phyloP scores from a whole-genome alignment of 2,329 filamentous ascomycete genomes.

The Aspergillus brasiliensis region DNA sequence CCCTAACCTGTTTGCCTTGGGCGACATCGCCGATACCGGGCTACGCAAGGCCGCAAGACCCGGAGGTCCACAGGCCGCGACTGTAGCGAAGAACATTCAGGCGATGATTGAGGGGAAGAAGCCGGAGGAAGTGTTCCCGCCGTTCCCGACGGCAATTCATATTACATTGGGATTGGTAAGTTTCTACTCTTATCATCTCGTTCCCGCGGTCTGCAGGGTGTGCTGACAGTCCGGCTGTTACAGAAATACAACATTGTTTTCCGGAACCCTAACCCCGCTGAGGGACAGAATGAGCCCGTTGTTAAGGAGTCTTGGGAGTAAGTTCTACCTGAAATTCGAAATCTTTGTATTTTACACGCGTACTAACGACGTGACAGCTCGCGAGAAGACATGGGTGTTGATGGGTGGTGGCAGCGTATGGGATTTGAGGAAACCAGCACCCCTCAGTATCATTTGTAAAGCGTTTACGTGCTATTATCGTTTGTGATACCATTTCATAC shows the following conservation, averaged over 20 bases:
- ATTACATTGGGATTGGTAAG: constrained; percentile 38
- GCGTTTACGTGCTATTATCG: too few species aligned
- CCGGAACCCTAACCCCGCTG: constrained; percentile 38
- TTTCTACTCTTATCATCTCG: constrained; percentile 10
- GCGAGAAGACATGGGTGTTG: constrained; percentile 41
- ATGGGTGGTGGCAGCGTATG: constrained; percentile 38
- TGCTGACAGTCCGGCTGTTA: background rate
- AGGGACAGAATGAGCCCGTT: constrained; percentile 38
- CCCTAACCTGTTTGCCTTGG: constrained; percentile 37
- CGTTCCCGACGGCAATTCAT: constrained; percentile 36
- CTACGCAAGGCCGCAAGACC: constrained; percentile 39
- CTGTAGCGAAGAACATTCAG: constrained; percentile 37
- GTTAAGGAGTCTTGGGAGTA: constrained; percentile 37
- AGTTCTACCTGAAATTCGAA: constrained; percentile 14
- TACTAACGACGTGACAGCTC: constrained; percentile 31
- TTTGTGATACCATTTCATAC: background rate
- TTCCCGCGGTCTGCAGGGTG: too few species aligned
- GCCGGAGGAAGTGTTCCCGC: constrained; percentile 28
- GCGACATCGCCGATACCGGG: constrained; percentile 41
- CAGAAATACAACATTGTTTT: constrained; percentile 43
- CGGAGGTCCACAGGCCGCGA: constrained; percentile 33
- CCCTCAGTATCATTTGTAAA: constrained; percentile 38
- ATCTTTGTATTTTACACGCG: too few species aligned
- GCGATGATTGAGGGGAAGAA: constrained; percentile 33
- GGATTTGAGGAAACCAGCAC: constrained; percentile 32